Conservation (phyloP, 2,329 filamentous ascomycete genomes). For the Diaporthe batatas region DNA sequence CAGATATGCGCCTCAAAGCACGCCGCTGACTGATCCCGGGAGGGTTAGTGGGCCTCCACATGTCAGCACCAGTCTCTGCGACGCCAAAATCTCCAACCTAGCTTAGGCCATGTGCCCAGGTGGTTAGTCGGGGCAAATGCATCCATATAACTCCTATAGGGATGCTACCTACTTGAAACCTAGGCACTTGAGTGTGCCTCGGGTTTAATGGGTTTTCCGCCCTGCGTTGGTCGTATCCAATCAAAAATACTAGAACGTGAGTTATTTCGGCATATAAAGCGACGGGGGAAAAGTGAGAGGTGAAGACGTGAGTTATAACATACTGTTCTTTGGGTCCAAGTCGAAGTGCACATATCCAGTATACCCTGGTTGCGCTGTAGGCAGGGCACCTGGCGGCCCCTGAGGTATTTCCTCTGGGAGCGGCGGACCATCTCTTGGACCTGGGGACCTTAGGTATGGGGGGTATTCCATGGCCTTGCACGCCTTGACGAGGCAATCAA, state of each 20-base stretch:
- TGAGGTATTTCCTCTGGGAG: constrained; percentile 12
- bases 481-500: constrained; percentile 43
- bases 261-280: not conserved
- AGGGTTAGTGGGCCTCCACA: too few relatives aligned
- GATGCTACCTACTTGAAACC: not conserved
- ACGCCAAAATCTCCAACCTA: constrained; percentile 9
- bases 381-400: too few relatives aligned
- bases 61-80: not conserved
- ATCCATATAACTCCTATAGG: not conserved
- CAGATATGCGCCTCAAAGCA: not conserved
- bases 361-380: not conserved
- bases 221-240: not conserved
- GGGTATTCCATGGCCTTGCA: constrained; percentile 43
- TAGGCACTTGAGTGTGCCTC: not conserved
- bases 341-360: constrained; percentile 12
- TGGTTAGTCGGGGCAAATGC: not conserved
- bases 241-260: not conserved
- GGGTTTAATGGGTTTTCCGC: not conserved
- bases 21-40: not conserved
- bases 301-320: not conserved
- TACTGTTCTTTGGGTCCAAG: constrained; percentile 13
- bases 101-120: too few relatives aligned
- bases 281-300: too few relatives aligned
- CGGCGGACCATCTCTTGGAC: not conserved
- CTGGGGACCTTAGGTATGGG: not conserved